Conservation (phyloP, 1,139 yeast genomes). For the Protomyces inundatus region DNA sequence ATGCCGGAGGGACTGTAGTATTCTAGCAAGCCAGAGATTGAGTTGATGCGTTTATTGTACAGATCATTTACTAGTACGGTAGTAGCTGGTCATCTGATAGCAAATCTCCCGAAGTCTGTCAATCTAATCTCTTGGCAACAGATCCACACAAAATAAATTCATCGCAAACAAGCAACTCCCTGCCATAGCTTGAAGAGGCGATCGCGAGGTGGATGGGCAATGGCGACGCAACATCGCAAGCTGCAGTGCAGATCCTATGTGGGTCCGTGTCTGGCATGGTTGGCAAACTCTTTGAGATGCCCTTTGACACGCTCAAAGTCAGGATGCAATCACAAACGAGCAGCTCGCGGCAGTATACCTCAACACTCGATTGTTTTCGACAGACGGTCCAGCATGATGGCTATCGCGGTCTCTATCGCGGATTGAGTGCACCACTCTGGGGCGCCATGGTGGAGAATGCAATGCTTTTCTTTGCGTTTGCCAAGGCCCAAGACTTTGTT, state of each 20-base stretch:
- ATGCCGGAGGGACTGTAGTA: slow-evolving; percentile 16
- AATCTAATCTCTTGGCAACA: no score
- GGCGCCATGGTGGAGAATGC: slow-evolving; percentile 90
- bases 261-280: slow-evolving; percentile 59
- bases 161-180: no score
- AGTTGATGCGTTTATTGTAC: no score
- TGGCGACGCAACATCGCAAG: neutral
- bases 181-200: no score
- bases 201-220: neutral
- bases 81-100: no score
- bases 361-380: slow-evolving; percentile 57
- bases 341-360: slow-evolving; percentile 43
- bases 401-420: slow-evolving; percentile 56
- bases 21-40: neutral
- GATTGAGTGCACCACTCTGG: slow-evolving; percentile 70
- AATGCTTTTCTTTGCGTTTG: slow-evolving; percentile 49
- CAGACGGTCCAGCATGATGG: slow-evolving; percentile 66
- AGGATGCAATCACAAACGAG: slow-evolving; percentile 70
- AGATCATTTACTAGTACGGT: no score
- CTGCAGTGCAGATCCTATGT: slow-evolving; percentile 9
- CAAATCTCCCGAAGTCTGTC: no score
- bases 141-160: no score
- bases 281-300: slow-evolving; percentile 82
- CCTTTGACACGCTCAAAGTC: slow-evolving; percentile 89
- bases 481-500: slow-evolving; percentile 15